These are phyloP conservation scores for Caryopteris hybrid DNA, from an alignment of 305 asterid species.

Conservation along the genomic window DNA sequence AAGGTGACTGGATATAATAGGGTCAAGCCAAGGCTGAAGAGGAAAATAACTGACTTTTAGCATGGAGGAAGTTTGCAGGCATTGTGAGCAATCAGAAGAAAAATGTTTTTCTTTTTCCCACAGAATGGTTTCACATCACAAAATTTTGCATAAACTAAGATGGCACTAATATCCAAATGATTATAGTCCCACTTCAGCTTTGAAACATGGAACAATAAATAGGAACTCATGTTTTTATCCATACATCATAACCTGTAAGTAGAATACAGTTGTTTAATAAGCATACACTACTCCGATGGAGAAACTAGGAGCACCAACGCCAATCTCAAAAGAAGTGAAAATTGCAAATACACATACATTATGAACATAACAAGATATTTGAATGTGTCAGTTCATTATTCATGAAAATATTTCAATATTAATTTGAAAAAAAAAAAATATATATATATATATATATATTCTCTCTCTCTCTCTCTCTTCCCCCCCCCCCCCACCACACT, in stretches of 20 bases:
- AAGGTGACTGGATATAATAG: background rate
- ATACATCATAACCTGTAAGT: background rate
- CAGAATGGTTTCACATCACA: background rate
- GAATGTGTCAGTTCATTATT: background rate
- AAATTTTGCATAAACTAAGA: background rate
- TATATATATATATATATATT: too few species aligned
- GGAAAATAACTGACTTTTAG: background rate
- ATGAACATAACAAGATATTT: background rate
- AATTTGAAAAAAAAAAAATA: too few species aligned
- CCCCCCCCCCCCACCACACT: too few species aligned
- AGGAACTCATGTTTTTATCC: background rate
- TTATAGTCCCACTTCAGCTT: background rate
- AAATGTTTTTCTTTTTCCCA: background rate
- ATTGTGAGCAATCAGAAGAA: background rate
- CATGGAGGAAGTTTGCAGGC: background rate
- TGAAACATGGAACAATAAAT: background rate
- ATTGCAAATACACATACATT: background rate
- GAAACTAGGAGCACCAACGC: background rate
- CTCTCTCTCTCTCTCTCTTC: too few species aligned
- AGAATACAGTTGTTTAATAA: background rate
- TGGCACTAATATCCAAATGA: background rate
- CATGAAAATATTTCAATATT: background rate
- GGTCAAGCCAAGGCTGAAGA: background rate
- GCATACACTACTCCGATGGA: background rate
- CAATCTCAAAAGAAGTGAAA: background rate